Evolutionary conservation across 805 yeast genomes (phyloP), one percentile per base, ranked within the genome.

Genomic region (Lachancea quebecensis): DNA sequence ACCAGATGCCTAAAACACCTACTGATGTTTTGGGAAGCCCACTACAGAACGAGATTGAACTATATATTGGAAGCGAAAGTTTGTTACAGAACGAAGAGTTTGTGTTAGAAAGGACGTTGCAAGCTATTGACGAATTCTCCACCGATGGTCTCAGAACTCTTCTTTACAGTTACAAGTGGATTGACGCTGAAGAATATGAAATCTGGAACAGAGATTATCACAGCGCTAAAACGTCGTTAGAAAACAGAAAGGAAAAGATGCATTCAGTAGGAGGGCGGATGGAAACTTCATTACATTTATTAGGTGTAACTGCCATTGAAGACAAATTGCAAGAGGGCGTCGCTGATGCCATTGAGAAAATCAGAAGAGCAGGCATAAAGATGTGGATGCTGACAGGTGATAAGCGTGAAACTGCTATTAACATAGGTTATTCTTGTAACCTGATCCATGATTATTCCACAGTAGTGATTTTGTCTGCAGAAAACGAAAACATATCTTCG

Each of bases 381-480:
- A 67, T 93, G 72, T 93, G 99, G 99, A 93, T 93, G 97, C 70
- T 93, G 39, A 93, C 99, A 0, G 99, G 99, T 38, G 99, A 93
- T 62, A 95, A 95, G 60, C 73, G 97, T 48, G 99, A 93, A 65
- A 93, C 99, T 0, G 99, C 99, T 1, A 89, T 93, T 49, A 93
- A 89, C 59, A 91, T 93, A 64, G 99, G 98, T 0, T 86, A 90
- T 58, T 85, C 99, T 6, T 93, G 99, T 64, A 81, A 88, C 31
- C 70, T 93, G 52, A 91, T 93, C 57, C 85, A 91, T 57, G 99
- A 93, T 58, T 93, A 85, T 60, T 88, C 96, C 0, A 85, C 95
- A 0, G 86, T 93, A 11, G 81, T 91, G 11, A 66, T 89, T n/a
- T 67, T 93, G 40, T 68, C 74, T 11, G 59, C 68, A 0, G 68